Conservation (phyloP, 495 filamentous ascomycete genomes). For the Podospora pseudocomata region DNA sequence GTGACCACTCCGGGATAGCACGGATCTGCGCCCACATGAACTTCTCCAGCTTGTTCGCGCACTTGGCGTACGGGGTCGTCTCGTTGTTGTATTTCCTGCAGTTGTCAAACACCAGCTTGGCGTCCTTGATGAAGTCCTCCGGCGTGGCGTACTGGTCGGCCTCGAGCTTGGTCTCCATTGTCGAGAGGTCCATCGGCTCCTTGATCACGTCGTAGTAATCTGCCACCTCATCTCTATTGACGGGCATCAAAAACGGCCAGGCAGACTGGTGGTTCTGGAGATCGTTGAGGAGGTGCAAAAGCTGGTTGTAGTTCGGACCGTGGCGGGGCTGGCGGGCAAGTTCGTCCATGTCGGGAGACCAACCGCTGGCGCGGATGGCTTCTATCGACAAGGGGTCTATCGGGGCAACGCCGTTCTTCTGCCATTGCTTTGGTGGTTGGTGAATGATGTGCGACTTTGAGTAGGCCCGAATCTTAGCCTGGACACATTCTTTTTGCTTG, state of each 20-base stretch:
- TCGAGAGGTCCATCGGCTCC: constrained; percentile 93
- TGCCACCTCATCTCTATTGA: constrained; percentile 89
- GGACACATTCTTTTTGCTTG: constrained; percentile 93
- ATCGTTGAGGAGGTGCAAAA: constrained; percentile 89
- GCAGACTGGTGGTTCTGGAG: constrained; percentile 87
- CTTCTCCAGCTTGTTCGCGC: constrained; percentile 91
- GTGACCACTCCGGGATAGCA: constrained; percentile 94
- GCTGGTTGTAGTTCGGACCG: constrained; percentile 91
- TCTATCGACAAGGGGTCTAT: constrained; percentile 80
- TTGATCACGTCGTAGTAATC: constrained; percentile 99
- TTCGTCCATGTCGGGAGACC: constrained; percentile 97
- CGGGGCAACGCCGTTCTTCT: constrained; percentile 48
- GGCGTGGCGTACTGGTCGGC: constrained; percentile 87
- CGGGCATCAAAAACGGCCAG: constrained; percentile 93
- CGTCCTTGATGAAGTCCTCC: constrained; percentile 91
- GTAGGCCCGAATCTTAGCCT: constrained; percentile 90
- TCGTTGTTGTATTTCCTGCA: constrained; percentile 96
- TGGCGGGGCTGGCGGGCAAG: constrained; percentile 94
- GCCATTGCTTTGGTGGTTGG: constrained; percentile 79
- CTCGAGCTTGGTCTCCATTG: constrained; percentile 95
- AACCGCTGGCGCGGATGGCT: constrained; percentile 84
- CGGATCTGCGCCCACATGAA: constrained; percentile 94
- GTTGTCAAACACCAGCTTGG: constrained; percentile 88
- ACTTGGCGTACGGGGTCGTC: constrained; percentile 91
- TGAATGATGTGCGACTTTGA: constrained; percentile 87